Percentiles rank a stretch among this genome's conserved stretches.
Conservation (phyloP, 148 eudicot species). For the Rheum nobile region DNA sequence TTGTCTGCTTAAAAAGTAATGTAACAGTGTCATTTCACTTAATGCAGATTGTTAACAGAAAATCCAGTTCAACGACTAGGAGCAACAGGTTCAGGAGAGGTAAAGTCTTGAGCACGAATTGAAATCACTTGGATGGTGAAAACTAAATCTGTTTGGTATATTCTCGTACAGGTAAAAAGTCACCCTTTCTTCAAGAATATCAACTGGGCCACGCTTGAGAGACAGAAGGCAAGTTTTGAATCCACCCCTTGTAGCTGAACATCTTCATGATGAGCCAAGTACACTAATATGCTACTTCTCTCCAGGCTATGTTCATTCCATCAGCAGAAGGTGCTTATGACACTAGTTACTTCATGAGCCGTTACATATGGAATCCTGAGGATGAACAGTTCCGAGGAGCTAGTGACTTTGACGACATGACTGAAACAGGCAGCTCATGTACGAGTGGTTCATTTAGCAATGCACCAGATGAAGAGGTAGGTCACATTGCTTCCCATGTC, state of each 20-base stretch:
- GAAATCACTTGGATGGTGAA: background rate
- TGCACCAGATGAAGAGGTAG: constrained; percentile 78
- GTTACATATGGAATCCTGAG: constrained; percentile 94
- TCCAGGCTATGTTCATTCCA: constrained; percentile 94
- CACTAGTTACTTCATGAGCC: constrained; percentile 98
- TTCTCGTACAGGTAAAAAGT: constrained; percentile 52
- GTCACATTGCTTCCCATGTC: constrained; percentile 2
- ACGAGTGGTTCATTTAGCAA: constrained; percentile 74
- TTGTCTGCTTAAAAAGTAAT: background rate
- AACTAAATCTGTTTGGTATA: background rate
- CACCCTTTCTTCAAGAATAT: constrained; percentile 76
- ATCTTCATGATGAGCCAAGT: background rate
- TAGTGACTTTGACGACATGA: constrained; percentile 83
- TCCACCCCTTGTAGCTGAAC: background rate
- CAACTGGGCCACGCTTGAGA: constrained; percentile 90
- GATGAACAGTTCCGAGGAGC: constrained; percentile 71
- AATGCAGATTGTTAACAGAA: constrained; percentile 64
- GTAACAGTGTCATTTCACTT: background rate
- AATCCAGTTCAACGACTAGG: constrained; percentile 96
- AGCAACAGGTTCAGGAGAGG: constrained; percentile 91
- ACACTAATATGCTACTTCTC: constrained; percentile 1
- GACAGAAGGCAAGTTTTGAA: constrained; percentile 62
- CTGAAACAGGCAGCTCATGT: constrained; percentile 69
- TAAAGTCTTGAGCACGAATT: constrained; percentile 13
- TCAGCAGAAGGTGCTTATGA: constrained; percentile 69